phyloP scores from a whole-genome alignment of 169 alveolate genomes.

The Babesia ovis region DNA sequence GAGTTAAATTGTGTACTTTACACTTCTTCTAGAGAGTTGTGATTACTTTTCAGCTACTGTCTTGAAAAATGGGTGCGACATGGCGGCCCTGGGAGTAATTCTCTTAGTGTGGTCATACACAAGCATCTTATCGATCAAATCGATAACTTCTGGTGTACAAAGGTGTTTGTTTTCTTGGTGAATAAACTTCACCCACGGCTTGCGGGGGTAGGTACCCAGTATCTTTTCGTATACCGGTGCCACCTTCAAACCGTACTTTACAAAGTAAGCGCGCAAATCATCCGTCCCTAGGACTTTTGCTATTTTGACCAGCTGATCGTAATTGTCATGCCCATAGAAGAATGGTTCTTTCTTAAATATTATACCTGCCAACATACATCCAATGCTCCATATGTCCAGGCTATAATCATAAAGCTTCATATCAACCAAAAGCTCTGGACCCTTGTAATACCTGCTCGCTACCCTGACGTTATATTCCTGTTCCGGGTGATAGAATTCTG shows the following conservation, averaged over 20 bases:
- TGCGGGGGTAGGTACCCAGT: conserved; percentile 86
- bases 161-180: conserved; percentile 88
- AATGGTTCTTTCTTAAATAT: conserved; percentile 83
- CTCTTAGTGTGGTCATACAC: conserved; percentile 95
- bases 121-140: conserved; percentile 93
- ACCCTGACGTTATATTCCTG: conserved; percentile 98
- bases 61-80: conserved; percentile 96
- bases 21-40: neutral
- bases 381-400: conserved; percentile 98
- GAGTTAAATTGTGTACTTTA: neutral
- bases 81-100: conserved; percentile 96
- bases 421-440: conserved; percentile 98
- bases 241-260: conserved; percentile 85
- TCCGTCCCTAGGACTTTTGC: conserved; percentile 96
- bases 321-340: conserved; percentile 91
- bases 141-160: conserved; percentile 90
- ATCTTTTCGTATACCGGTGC: conserved; percentile 86
- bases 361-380: conserved; percentile 97
- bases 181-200: conserved; percentile 92
- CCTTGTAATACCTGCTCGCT: conserved; percentile 96
- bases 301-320: conserved; percentile 96
- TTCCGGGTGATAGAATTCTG: conserved; percentile 98
- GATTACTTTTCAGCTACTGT: conserved; percentile 67
- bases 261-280: conserved; percentile 86
- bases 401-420: conserved; percentile 94